Evolutionary conservation across 1,139 yeast species (phyloP).

Genomic region (Blastobotrys proliferans): DNA sequence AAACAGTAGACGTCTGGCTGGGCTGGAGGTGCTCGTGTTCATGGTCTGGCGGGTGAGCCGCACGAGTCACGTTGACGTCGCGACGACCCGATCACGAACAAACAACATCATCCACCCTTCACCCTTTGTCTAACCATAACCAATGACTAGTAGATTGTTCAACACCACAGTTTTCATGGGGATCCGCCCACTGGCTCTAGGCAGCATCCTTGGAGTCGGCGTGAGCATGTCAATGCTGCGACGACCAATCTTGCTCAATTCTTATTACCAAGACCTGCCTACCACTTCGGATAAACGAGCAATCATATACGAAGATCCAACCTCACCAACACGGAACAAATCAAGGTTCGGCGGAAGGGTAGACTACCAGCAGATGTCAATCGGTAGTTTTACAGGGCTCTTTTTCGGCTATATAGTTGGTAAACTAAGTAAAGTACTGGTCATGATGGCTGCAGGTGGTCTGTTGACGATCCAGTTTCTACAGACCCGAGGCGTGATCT

Average conservation of each 20-base stretch:
- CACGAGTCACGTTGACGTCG: no score
- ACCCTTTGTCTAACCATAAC: no score
- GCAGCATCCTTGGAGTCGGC: no score
- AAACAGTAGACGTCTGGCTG: no score
- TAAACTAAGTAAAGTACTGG: conserved; percentile 57
- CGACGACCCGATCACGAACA: no score
- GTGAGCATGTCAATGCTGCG: no score
- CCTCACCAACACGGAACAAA: not conserved
- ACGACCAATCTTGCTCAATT: conserved; percentile 10
- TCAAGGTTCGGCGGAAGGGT: conserved; percentile 41
- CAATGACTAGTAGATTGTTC: no score
- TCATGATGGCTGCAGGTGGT: conserved; percentile 48
- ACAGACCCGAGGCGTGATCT: conserved; percentile 53
- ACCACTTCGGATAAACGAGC: conserved; percentile 10
- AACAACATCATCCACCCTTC: no score
- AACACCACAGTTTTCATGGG: no score
- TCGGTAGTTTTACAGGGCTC: conserved; percentile 66
- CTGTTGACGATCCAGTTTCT: conserved; percentile 55
- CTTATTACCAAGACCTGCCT: conserved; percentile 4
- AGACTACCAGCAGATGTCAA: conserved; percentile 61
- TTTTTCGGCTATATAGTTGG: conserved; percentile 61
- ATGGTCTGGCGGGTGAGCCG: no score
- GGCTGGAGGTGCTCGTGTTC: no score
- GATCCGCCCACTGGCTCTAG: no score
- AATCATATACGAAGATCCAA: conserved; percentile 2